phyloP scores from a whole-genome alignment of 1,284 basidiomycete species.

The Kalmanozyma brasiliensis region DNA sequence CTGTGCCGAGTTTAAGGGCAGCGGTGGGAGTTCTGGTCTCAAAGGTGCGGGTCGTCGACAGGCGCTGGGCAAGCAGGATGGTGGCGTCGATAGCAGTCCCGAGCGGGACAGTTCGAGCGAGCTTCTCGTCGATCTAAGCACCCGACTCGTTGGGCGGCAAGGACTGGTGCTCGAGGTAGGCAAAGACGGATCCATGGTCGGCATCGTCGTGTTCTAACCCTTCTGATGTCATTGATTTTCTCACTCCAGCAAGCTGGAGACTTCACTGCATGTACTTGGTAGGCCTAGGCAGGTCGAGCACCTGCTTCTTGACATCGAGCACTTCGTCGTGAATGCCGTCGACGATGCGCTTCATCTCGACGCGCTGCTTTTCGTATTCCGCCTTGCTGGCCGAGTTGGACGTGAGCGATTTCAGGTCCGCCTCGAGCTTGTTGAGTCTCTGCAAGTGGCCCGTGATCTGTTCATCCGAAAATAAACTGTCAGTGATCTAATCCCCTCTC shows the following conservation, averaged over 20 bases:
- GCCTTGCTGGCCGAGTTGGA: slow-evolving; percentile 27
- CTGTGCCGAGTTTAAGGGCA: slow-evolving; percentile 36
- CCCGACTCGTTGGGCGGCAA: slow-evolving; percentile 30
- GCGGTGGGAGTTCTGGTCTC: background rate
- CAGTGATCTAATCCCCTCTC: background rate
- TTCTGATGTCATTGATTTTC: no score
- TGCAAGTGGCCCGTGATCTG: slow-evolving; percentile 49
- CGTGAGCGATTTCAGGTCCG: slow-evolving; percentile 44
- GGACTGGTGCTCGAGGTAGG: slow-evolving; percentile 44
- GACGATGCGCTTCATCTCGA: slow-evolving; percentile 47
- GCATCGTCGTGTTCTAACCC: slow-evolving; percentile 36
- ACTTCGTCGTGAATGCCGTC: slow-evolving; percentile 54
- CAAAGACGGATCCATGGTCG: slow-evolving; percentile 39
- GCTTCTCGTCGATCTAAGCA: slow-evolving; percentile 42
- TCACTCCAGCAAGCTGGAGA: no score
- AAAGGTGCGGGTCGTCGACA: slow-evolving; percentile 5
- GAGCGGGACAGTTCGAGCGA: slow-evolving; percentile 25
- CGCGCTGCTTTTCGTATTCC: slow-evolving; percentile 36
- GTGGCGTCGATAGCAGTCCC: slow-evolving; percentile 13
- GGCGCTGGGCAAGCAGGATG: slow-evolving; percentile 1
- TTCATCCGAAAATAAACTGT: background rate
- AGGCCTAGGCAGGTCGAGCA: slow-evolving; percentile 44
- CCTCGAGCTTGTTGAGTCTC: slow-evolving; percentile 49
- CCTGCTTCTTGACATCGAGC: slow-evolving; percentile 43
- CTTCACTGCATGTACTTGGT: slow-evolving; percentile 53